Evolutionary conservation across 2,329 filamentous ascomycete species (phyloP).

Genomic region (Chrysoporthe austroafricana): DNA sequence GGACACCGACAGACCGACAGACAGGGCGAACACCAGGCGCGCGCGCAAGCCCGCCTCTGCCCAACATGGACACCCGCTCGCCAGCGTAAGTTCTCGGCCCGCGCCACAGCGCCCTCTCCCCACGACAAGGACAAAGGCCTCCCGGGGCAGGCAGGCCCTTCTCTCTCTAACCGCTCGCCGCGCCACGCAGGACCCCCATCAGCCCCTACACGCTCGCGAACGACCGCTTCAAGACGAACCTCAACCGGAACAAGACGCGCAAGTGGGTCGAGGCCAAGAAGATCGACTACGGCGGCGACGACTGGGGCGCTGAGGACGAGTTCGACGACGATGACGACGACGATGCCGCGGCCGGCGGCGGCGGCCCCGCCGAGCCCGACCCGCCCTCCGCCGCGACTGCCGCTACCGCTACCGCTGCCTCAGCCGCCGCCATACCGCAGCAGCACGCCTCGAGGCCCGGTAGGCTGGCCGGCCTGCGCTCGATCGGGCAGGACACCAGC

Average conservation of each 20-base stretch:
- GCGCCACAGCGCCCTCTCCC: not conserved
- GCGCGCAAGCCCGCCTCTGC: not conserved
- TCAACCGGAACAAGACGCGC: slow-evolving; percentile 86
- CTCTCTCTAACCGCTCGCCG: slow-evolving; percentile 18
- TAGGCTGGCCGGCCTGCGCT: slow-evolving; percentile 25
- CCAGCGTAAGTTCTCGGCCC: slow-evolving; percentile 22
- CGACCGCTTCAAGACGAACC: slow-evolving; percentile 74
- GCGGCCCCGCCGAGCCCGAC: slow-evolving; percentile 31
- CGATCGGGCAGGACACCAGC: slow-evolving; percentile 19
- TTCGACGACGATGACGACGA: slow-evolving; percentile 61
- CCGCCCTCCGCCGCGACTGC: slow-evolving; percentile 4
- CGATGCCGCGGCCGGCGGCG: slow-evolving; percentile 37
- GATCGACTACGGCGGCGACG: slow-evolving; percentile 87
- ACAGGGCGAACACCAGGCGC: not conserved
- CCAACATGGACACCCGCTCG: slow-evolving; percentile 24
- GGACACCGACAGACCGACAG: not conserved
- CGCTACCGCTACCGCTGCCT: no score
- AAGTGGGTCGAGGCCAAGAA: slow-evolving; percentile 94
- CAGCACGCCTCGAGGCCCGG: slow-evolving; percentile 26
- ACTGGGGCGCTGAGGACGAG: slow-evolving; percentile 80
- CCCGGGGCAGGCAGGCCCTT: not conserved
- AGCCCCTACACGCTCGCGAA: slow-evolving; percentile 34
- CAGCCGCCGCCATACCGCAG: not conserved
- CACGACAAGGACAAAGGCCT: no score
- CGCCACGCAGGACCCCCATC: slow-evolving; percentile 31